Conservation (phyloP, 1,139 yeast species). For the Kurtzmaniella quercitrusa region DNA sequence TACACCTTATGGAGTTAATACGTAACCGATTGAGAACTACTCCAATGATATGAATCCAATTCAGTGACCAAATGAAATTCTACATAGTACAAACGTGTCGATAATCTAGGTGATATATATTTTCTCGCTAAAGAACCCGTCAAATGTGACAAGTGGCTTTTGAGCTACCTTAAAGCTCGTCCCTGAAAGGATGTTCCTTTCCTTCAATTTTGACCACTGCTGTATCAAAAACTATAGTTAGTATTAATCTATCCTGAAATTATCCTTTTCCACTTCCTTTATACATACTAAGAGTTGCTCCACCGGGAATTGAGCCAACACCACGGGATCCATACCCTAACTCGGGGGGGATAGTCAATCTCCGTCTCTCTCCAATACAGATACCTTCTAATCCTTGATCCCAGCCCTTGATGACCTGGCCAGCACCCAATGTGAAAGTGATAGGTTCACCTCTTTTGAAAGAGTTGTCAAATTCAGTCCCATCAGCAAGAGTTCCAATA, state of each 20-base stretch:
- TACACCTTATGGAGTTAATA: too few species aligned
- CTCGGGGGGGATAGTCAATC: conserved; percentile 69
- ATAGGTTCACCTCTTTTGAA: conserved; percentile 61
- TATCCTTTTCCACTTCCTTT: too few species aligned
- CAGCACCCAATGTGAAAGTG: conserved; percentile 64
- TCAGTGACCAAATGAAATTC: too few species aligned
- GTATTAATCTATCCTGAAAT: conserved; percentile 8
- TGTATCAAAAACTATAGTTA: conserved; percentile 42
- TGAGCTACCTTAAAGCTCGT: conserved; percentile 13
- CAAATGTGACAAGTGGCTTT: too few species aligned
- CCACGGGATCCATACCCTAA: conserved; percentile 77
- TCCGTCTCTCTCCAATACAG: conserved; percentile 87
- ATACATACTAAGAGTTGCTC: conserved; percentile 51
- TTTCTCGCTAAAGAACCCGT: too few species aligned
- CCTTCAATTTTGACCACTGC: conserved; percentile 52
- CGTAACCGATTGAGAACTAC: too few species aligned
- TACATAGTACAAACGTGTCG: too few species aligned
- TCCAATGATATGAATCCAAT: too few species aligned
- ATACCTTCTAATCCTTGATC: conserved; percentile 72
- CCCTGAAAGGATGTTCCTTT: conserved; percentile 5
- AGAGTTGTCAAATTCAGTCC: conserved; percentile 74
- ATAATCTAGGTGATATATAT: too few species aligned
- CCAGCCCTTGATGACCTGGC: conserved; percentile 85
- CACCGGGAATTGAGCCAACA: conserved; percentile 75
- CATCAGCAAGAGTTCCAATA: conserved; percentile 65